phyloP scores from a whole-genome alignment of 2,329 filamentous ascomycete species.

The Sporothrix pseudoabietina region DNA sequence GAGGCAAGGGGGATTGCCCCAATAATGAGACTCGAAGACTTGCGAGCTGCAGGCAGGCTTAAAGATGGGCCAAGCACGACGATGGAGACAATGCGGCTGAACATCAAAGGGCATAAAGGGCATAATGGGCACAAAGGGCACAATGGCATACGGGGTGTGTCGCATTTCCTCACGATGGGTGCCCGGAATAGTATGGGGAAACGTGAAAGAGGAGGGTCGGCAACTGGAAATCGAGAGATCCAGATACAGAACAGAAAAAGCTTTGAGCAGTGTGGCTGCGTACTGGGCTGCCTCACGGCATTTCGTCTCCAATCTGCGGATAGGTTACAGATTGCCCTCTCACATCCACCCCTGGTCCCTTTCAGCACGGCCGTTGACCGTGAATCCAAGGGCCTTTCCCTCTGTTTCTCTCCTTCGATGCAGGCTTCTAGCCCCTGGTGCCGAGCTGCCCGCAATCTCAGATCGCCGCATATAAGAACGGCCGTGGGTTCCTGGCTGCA shows the following conservation, averaged over 20 bases:
- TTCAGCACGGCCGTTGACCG: not conserved
- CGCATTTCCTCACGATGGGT: not conserved
- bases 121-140: not conserved
- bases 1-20: not conserved
- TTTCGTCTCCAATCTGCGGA: constrained; percentile 42
- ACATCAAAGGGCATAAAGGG: not conserved
- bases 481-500: constrained; percentile 15
- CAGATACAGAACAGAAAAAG: not conserved
- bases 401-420: not conserved
- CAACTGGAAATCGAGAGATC: not conserved
- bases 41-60: not conserved
- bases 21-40: not conserved
- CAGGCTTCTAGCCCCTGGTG: not conserved
- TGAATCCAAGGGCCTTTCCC: not conserved
- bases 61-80: not conserved
- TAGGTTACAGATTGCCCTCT: constrained; percentile 39
- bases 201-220: not conserved
- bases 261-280: not conserved
- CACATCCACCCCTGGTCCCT: constrained; percentile 9
- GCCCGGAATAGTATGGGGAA: not conserved
- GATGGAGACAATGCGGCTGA: constrained; percentile 3
- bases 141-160: not conserved
- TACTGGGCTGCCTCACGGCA: constrained; percentile 15
- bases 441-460: constrained; percentile 3
- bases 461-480: not conserved